phyloP scores from a whole-genome alignment of 2,329 filamentous ascomycete species.

The Helminthosporium solani region DNA sequence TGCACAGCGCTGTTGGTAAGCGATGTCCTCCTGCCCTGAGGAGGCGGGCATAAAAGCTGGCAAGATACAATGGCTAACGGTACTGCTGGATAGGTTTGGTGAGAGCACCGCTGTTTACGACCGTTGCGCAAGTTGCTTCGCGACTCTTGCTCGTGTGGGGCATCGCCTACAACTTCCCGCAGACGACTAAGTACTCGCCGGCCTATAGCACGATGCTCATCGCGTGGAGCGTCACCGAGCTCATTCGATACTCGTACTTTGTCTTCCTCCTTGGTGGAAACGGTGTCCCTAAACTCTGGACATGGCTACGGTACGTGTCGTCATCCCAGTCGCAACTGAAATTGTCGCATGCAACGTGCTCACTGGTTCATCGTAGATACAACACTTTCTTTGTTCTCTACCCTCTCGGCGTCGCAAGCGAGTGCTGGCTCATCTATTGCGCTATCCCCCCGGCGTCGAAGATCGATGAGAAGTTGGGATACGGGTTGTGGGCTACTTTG shows the following conservation, averaged over 20 bases:
- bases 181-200: conserved; percentile 56
- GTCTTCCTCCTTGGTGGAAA: conserved; percentile 63
- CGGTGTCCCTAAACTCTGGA: conserved; percentile 65
- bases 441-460: conserved; percentile 62
- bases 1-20: conserved; percentile 76
- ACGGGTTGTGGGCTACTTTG: conserved; percentile 64
- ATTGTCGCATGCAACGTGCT: not conserved
- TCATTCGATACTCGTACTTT: conserved; percentile 92
- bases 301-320: conserved; percentile 67
- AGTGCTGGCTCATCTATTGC: conserved; percentile 76
- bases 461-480: conserved; percentile 55
- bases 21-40: not conserved
- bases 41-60: too few species aligned
- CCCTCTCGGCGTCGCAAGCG: conserved; percentile 84
- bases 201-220: conserved; percentile 76
- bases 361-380: conserved; percentile 50
- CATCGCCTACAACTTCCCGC: conserved; percentile 72
- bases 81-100: conserved; percentile 65
- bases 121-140: conserved; percentile 83
- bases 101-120: conserved; percentile 80
- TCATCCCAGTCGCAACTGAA: not conserved
- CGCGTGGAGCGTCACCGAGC: conserved; percentile 89
- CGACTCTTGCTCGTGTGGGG: conserved; percentile 89
- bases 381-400: conserved; percentile 94
- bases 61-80: not conserved